Evolutionary conservation across 306 rosid species (phyloP), one percentile per base, ranked within the genome.

Genomic region (Cicer bijugum): DNA sequence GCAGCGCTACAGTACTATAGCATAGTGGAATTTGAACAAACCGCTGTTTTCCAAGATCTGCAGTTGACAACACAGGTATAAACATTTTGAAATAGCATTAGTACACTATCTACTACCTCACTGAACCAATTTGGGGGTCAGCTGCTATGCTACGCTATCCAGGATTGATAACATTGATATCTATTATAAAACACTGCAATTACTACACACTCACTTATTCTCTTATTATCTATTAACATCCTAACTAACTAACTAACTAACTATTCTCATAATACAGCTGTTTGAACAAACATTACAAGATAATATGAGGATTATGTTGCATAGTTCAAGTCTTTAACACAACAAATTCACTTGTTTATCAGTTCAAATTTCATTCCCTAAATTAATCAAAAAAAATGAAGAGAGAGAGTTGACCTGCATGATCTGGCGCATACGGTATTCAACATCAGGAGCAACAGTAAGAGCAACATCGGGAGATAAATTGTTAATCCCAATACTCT

Each of bases 341-440:
- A 63, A 47, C 14, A 33, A 44, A 47, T 0, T 12, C 52, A 47
- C 8, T 47, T 46, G 35, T 4, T 12, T 12, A 11, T 46, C 6
- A 4, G 19, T 61, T 61, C 11, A 14, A 61, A 37, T 12, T 44
- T 52, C 0, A 48, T 16, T 37, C n/a, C 35, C 7, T 0, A n/a
- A 63, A 39, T 52, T 12, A 15, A 51, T 12, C 3, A 10, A 15
- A 9, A 19, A 65, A 52, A 42, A 20, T 0, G 1, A n/a, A 1
- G 44, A 17, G 20, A 19, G 8, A 47, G 12, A 58, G 1, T 4
- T 1, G 0, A 89, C 98, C 97, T 91, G 98, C 98, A 94, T 91
- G 81, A 94, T 89, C 86, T 89, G 96, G 12, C 94, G 92, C 70
- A 94, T 86, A 1, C 94, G 92, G 79, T 89, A 94, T 81, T 91